Percentiles rank a stretch among this genome's conserved stretches.
Evolutionary conservation across 345 rosid species (phyloP).

Genomic region (Acer negundo): DNA sequence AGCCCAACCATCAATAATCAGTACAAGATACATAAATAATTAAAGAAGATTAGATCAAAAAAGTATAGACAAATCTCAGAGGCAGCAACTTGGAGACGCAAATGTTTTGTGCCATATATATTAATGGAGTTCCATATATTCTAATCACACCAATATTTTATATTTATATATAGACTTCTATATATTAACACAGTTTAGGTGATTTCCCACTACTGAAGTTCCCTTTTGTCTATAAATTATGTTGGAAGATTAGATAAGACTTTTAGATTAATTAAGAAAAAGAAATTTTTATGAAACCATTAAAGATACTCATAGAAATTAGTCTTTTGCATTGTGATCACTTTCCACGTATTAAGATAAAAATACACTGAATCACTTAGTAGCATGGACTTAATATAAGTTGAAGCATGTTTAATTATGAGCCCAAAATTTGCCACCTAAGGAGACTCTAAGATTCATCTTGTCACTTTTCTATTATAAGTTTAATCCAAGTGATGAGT

Average conservation of each 20-base stretch:
- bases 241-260: neutral
- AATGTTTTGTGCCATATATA: slow-evolving; percentile 16
- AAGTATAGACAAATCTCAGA: slow-evolving; percentile 36
- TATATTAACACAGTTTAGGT: slow-evolving; percentile 32
- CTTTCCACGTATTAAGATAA: too few relatives aligned
- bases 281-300: neutral
- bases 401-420: too few relatives aligned
- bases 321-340: neutral
- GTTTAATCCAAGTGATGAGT: neutral
- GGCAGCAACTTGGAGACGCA: slow-evolving; percentile 48
- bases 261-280: slow-evolving; percentile 11
- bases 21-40: slow-evolving; percentile 8
- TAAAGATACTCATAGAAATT: too few relatives aligned
- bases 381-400: too few relatives aligned
- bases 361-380: too few relatives aligned
- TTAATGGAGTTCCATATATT: slow-evolving; percentile 27
- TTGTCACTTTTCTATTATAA: neutral
- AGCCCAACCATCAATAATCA: slow-evolving; percentile 25
- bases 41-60: slow-evolving; percentile 34
- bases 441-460: neutral
- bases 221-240: slow-evolving; percentile 12
- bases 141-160: slow-evolving; percentile 4
- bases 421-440: too few relatives aligned
- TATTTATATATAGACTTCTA: too few relatives aligned
- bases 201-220: slow-evolving; percentile 41